Evolutionary conservation across 225 moss, liverwort and hornwort species (phyloP).

Genomic region (Ulota crispa): DNA sequence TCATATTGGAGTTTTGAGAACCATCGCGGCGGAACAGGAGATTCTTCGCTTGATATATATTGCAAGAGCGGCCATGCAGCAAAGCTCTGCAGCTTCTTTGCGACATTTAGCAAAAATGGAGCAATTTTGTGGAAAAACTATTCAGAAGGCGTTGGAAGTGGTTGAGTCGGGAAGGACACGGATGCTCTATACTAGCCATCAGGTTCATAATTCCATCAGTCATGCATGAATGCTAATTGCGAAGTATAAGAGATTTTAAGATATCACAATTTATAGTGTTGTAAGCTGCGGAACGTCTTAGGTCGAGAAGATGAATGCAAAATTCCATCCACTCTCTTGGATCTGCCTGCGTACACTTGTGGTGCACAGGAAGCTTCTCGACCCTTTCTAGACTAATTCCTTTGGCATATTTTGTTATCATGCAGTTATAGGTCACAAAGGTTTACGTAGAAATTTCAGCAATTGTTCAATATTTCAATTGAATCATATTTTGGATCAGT

Average conservation of each 20-base stretch:
- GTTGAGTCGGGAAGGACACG: conserved; percentile 31
- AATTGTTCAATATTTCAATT: background rate
- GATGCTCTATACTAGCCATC: conserved; percentile 25
- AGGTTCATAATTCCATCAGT: conserved; percentile 26
- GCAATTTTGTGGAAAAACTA: conserved; percentile 48
- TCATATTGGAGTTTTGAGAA: conserved; percentile 39
- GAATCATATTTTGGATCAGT: conserved; percentile 14
- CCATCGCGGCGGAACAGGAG: conserved; percentile 43
- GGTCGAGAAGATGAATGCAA: background rate
- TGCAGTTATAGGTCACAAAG: background rate
- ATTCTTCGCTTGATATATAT: conserved; percentile 32
- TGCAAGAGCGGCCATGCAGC: conserved; percentile 47
- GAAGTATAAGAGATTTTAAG: background rate
- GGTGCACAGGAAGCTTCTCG: background rate
- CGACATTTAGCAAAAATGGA: conserved; percentile 53
- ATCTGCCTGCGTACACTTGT: too few species aligned
- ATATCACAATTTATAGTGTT: background rate
- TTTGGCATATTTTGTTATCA: background rate
- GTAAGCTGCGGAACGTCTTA: background rate
- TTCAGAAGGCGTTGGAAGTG: conserved; percentile 35
- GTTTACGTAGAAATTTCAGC: background rate
- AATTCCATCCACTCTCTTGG: background rate
- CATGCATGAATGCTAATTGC: conserved; percentile 6
- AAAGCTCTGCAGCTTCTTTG: conserved; percentile 41
- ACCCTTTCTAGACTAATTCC: background rate